Base-by-base conservation (phyloP, 2,329 filamentous ascomycete species). In the Talaromyces marneffei region DNA sequence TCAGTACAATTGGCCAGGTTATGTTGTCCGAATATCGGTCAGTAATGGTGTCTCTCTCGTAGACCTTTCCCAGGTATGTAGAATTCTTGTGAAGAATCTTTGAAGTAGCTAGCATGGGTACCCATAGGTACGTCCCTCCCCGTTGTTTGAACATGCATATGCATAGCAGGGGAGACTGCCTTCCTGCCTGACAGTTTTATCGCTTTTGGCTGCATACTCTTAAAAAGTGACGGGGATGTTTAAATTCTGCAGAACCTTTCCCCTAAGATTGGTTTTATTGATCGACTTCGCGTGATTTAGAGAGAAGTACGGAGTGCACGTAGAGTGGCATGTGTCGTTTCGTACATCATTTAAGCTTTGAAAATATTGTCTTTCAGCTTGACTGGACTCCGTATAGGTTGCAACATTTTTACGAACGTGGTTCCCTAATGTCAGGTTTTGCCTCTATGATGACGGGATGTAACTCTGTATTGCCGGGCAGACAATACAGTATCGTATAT, bases 201-300 rank as follows among this genome's bases (percentile, higher is more conserved):
- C 23, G 4, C 2, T 16, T 44, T 54, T 54, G 20, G 35, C 53
- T 56, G 53, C 53, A 56, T 56, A 27, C 25, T 56, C 53, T 8
- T 31, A 6, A 42, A n/a, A 33, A 29, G 12, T 46, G 58, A 55
- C 58, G 55, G 53, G 58, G 58, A n/a, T 48, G 29, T 10, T 18
- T n/a, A 4, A 20, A 16, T 54, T 60, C 50, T 60, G 58, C 48
- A 60, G 58, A 53, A 60, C 5, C 27, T 46, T 25, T 25, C 40
- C 16, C 20, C 40, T 27, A n/a, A 27, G 6, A 46, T 2, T 27
- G 40, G 10, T 46, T 20, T 7, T 27, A 14, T n/a, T 27, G 23
- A 46, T 42, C 20, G 16, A 31, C 35, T 29, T 16, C 16, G 53
- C 23, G 16, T 46, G 42, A 9, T 27, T 46, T 14, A 27, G 25